Evolutionary conservation across 1,139 yeast species (phyloP), one percentile per base, ranked within the genome.

Genomic region (Trichomonascaceae sp.): DNA sequence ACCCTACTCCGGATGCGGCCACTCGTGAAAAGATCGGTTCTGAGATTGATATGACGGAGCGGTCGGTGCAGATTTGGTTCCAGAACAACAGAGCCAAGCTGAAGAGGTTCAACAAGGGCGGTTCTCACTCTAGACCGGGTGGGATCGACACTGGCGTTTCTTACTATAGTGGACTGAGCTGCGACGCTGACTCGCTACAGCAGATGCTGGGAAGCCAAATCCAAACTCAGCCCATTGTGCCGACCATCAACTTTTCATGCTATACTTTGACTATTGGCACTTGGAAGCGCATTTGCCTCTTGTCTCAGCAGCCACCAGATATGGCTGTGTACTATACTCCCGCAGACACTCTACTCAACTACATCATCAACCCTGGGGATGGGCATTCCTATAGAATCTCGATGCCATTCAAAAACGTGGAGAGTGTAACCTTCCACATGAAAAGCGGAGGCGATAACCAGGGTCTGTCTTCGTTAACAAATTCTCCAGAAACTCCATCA

Each of bases 31-130:
- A 67, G 29, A 77, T 87, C 31, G 76, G 93, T 31, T 71, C 68
- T 5, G 67, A 67, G 40, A 82, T 93, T 2, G 81, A 80, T 31
- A 80, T 87, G 89, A 74, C 89, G 5, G 95, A 85, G 49, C 71
- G 93, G 44, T 85, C 93, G 4, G 94, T 87, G 2, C 69, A 94
- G 37, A 85, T 87, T 32, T 87, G 97, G 97, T 87, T 87, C 52
- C 97, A 87, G 54, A 87, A 87, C 52, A 65, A 92, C 46, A 61
- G 96, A 40, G 95, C 95, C 14, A 84, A 84, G 51, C 67, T 74
- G 33, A 67, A 87, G 50, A 75, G 71, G 48, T 37, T 35, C 28
- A 41, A 40, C 17, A 35, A 35, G 13, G 31, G 27, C 16, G 23
- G 23, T 8, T 11, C 23, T 8, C 9, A 11, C 9, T 11, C 23